Evolutionary conservation across 1,139 yeast species (phyloP), one percentile per base, ranked within the genome.

Genomic region (Zhuliangozyma parablackwelliae): DNA sequence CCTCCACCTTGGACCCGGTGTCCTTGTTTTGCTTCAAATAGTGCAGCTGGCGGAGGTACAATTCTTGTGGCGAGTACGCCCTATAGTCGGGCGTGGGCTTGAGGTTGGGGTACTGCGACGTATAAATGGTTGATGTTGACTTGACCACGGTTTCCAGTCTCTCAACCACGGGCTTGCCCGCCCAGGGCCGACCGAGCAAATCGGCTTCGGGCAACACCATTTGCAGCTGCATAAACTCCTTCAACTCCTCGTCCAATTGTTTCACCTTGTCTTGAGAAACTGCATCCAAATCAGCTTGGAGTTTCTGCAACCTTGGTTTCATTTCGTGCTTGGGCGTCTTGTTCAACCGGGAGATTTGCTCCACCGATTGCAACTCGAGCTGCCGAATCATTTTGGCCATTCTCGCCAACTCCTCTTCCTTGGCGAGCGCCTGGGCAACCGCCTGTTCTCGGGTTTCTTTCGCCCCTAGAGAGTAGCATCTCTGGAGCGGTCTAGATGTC

Each of bases 61-160:
- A 70, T 56, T 89, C 97, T 51, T 86, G 90, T 26, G 68, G 62
- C 0, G 95, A 74, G 59, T 86, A 89, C 26, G 63, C 57, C 49
- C 61, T 66, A 47, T 69, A 65, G 38, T 69, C 75, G 2, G 73
- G 66, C 3, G 73, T 63, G 27, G 72, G 71, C 39, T 57, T 64
- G 43, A 70, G 62, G 42, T 64, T 59, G 28, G 76, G 75, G 41
- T 52, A 68, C 35, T 64, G 52, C 31, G 50, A 51, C 30, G 61
- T 49, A 40, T 49, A 60, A 30, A 36, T 36, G 24, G 63, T 50
- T 25, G 69, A 56, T 5, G 70, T 61, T 6, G 71, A 54, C 32
- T 56, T 53, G 13, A 34, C 13, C 2, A 21, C 9, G 7, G 30
- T 6, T 5, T 11, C 33, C 6, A 10, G 11, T 3, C 33, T 27